Base-by-base conservation (phyloP, 2,329 filamentous ascomycete species). In the Apiospora sp. region DNA sequence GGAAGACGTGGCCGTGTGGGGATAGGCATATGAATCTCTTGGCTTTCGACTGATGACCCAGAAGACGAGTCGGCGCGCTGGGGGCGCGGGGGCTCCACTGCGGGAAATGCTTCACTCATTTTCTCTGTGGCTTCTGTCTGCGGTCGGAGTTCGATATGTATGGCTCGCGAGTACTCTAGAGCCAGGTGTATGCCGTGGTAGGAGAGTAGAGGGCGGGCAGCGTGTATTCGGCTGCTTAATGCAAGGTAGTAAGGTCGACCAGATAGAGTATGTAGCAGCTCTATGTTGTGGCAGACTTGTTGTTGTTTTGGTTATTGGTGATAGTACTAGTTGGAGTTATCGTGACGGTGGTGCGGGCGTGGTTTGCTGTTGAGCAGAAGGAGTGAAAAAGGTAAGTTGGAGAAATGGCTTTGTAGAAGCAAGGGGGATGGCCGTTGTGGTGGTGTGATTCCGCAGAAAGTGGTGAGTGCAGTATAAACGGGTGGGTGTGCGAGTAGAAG, bases 1-100 rank as follows among this genome's bases (percentile, higher is more conserved):
- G 90, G 90, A 73, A 96, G 85, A 72, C 89, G 88, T 41, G 94
- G 94, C 48, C 94, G 90, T 22, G 83, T 83, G 1, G 88, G 87
- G 12, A 87, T 80, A 43, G 88, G 88, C 34, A 86, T 84, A 73
- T 88, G 86, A 41, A 89, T 86, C 37, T 80, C 79, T n/a, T 75
- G 75, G 10, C 73, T 75, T 68, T 79, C 78, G 58, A 74, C 73
- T 30, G 79, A 79, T 16, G 79, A 80, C 10, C 77, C 75, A 24
- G 78, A 79, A 12, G 79, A 79, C 13, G 79, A 81, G 72, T 78
- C 78, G 70, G 79, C 80, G 74, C 76, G 76, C 74, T 76, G 76
- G 54, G 78, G 74, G 22, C 69, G 69, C 44, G 69, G 69, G 22
- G 58, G 58, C 7, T 64, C 58, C 58, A 64, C 58, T 37, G 34